phyloP scores from a whole-genome alignment of 495 filamentous ascomycete species.

The Clohesyomyces aquaticus region DNA sequence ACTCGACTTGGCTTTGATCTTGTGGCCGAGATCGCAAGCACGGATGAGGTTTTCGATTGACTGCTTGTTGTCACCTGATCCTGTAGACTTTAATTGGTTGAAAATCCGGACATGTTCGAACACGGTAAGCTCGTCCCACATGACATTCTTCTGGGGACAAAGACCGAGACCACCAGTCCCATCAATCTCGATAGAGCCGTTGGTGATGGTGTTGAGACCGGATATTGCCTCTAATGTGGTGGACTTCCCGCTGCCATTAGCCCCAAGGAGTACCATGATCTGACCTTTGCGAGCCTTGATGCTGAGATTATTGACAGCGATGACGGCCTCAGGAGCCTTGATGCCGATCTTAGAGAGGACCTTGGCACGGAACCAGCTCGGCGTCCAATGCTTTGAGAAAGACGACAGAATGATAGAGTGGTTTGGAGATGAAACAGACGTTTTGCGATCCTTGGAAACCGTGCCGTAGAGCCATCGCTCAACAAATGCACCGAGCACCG shows the following conservation, averaged over 20 bases:
- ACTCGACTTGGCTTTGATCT: conserved; percentile 66
- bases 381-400: conserved; percentile 76
- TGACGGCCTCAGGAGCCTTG: conserved; percentile 59
- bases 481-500: conserved; percentile 69
- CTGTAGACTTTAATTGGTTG: conserved; percentile 71
- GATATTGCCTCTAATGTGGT: conserved; percentile 87
- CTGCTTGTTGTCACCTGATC: conserved; percentile 48
- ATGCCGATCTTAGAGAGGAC: conserved; percentile 56
- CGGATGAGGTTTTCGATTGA: conserved; percentile 64
- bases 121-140: conserved; percentile 86
- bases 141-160: conserved; percentile 79
- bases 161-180: conserved; percentile 79
- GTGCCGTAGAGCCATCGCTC: conserved; percentile 78
- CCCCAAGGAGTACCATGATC: conserved; percentile 80
- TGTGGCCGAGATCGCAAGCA: conserved; percentile 75
- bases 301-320: conserved; percentile 74
- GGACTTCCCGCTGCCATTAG: conserved; percentile 85
- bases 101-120: conserved; percentile 81
- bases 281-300: conserved; percentile 71
- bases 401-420: conserved; percentile 61
- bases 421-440: conserved; percentile 27
- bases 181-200: conserved; percentile 73
- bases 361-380: conserved; percentile 60
- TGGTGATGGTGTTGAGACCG: conserved; percentile 73
- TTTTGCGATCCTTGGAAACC: conserved; percentile 63